Conservation (phyloP, 73 alveolate genomes). For the Durusdinium trenchii region DNA sequence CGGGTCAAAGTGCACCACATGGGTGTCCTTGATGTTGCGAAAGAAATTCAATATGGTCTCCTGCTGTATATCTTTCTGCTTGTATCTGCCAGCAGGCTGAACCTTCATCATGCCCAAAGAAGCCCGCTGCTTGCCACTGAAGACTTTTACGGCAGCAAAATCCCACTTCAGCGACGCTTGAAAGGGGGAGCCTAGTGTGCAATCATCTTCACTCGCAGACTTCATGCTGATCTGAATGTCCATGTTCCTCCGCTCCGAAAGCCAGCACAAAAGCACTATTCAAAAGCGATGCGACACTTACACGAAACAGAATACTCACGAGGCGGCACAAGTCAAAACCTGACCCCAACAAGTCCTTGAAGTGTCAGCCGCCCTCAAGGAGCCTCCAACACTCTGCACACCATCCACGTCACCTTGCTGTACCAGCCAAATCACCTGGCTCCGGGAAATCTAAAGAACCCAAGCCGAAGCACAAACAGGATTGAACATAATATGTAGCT, state of each 20-base stretch:
- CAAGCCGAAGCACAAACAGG: no score
- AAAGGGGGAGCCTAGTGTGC: neutral
- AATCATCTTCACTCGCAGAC: constrained; percentile 38
- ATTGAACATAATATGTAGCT: no score
- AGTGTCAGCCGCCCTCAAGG: neutral
- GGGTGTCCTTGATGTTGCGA: constrained; percentile 9
- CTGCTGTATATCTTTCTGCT: no score
- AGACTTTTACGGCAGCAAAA: neutral
- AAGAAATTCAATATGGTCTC: constrained; percentile 11
- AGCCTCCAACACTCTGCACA: neutral
- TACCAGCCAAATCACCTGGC: constrained; percentile 1
- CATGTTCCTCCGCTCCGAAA: neutral
- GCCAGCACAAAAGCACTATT: neutral
- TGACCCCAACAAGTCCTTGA: neutral
- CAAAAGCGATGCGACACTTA: no score
- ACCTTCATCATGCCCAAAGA: neutral
- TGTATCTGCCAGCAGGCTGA: neutral
- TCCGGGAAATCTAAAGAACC: no score
- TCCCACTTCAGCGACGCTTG: neutral
- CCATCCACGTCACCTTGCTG: neutral
- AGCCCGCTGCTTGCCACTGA: constrained; percentile 8
- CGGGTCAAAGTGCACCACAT: neutral
- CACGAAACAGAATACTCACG: no score
- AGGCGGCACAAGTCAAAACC: neutral
- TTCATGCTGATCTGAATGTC: constrained; percentile 52